These are phyloP conservation scores for Stellera chamaejasme DNA, from an alignment of 345 rosid genomes.

Conservation along the genomic window DNA sequence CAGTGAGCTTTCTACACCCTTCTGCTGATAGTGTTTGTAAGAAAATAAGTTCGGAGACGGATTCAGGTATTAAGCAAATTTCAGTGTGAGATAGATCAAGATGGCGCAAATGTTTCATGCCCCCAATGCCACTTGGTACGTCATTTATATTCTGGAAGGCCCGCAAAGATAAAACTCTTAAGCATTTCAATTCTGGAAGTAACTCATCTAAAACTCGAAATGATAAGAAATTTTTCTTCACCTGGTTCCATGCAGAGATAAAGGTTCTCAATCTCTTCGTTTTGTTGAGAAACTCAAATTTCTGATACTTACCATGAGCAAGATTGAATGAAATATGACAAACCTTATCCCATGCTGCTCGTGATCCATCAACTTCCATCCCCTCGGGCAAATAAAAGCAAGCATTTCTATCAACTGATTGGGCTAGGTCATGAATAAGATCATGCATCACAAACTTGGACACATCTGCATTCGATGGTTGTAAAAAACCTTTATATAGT, in stretches of 20 bases:
- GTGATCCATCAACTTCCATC: not conserved
- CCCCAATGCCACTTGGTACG: constrained; percentile 10
- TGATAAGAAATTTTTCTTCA: constrained; percentile 7
- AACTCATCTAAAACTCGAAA: not conserved
- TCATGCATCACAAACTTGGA: constrained; percentile 23
- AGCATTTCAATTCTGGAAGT: constrained; percentile 4
- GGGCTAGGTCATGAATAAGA: constrained; percentile 21
- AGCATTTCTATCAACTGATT: constrained; percentile 8
- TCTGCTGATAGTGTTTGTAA: constrained; percentile 17
- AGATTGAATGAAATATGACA: constrained; percentile 10
- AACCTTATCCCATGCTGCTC: not conserved
- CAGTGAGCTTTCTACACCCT: constrained; percentile 6
- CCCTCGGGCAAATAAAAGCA: constrained; percentile 7
- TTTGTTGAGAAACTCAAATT: constrained; percentile 3
- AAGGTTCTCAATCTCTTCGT: constrained; percentile 14
- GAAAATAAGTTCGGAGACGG: not conserved
- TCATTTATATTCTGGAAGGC: not conserved
- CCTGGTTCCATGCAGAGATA: too few relatives aligned
- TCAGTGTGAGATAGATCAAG: not conserved
- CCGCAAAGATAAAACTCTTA: constrained; percentile 16
- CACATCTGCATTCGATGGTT: constrained; percentile 4
- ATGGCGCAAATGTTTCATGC: constrained; percentile 3
- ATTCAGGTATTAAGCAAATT: constrained; percentile 1
- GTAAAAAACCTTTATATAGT: constrained; percentile 21
- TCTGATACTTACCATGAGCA: not conserved